Percentiles rank a stretch among this genome's conserved stretches.
phyloP scores from a whole-genome alignment of 768 basidiomycete species.

The Mycena belliarum region DNA sequence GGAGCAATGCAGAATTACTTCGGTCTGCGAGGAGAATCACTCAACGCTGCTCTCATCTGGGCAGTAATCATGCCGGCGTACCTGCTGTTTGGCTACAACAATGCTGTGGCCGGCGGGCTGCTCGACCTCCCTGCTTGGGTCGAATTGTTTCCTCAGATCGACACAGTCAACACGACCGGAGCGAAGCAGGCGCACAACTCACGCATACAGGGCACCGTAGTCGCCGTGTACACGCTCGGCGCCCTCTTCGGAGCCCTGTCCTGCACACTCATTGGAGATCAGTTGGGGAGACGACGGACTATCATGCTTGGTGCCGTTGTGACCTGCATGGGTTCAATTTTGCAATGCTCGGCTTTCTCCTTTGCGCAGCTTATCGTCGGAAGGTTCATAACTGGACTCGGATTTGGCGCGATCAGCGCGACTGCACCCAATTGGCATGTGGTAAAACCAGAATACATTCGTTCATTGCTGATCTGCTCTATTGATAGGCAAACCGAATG shows the following conservation, averaged over 20 bases:
- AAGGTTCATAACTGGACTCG: constrained; percentile 60
- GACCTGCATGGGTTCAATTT: constrained; percentile 64
- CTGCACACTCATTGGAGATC: constrained; percentile 62
- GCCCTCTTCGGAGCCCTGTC: constrained; percentile 58
- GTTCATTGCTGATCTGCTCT: no score
- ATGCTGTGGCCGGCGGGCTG: constrained; percentile 18
- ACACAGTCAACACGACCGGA: constrained; percentile 10
- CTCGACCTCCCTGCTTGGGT: constrained; percentile 21
- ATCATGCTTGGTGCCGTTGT: constrained; percentile 59
- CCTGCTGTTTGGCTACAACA: constrained; percentile 20
- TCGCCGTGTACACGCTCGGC: constrained; percentile 21
- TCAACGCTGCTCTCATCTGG: constrained; percentile 19
- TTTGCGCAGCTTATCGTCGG: constrained; percentile 66
- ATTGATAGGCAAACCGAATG: constrained; percentile 25
- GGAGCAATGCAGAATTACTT: constrained; percentile 23
- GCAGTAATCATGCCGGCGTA: constrained; percentile 20
- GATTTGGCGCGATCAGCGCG: constrained; percentile 27
- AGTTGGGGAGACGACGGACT: constrained; percentile 56
- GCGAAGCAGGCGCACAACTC: constrained; percentile 13
- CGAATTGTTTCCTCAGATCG: constrained; percentile 18
- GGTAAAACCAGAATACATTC: constrained; percentile 23
- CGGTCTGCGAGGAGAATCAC: constrained; percentile 18
- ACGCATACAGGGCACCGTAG: constrained; percentile 18
- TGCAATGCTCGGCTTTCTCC: constrained; percentile 57
- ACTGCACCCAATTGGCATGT: constrained; percentile 21